These are phyloP conservation scores for Grigorovia yakushimaensis DNA, from an alignment of 805 yeast species.

Conservation along the genomic window DNA sequence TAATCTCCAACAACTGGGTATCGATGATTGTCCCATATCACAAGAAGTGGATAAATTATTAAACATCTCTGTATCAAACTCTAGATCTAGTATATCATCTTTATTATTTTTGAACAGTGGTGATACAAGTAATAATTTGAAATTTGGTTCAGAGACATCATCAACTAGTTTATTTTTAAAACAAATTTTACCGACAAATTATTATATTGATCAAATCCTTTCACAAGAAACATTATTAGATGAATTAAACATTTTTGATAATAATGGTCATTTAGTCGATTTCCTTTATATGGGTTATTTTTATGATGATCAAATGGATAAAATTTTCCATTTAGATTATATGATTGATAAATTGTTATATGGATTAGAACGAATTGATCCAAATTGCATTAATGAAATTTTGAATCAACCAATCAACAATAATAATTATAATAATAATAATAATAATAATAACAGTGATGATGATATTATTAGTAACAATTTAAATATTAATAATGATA, in stretches of 20 bases:
- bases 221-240: conserved; percentile 32
- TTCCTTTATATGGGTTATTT: conserved; percentile 40
- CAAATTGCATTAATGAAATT: not conserved
- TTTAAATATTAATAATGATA: not conserved
- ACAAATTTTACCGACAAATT: conserved; percentile 13
- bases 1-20: not conserved
- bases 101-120: not conserved
- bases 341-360: conserved; percentile 22
- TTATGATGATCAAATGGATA: conserved; percentile 12
- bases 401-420: not conserved
- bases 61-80: not conserved
- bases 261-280: conserved; percentile 32
- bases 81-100: conserved; percentile 4
- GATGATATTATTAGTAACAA: conserved; percentile 4
- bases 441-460: conserved; percentile 4
- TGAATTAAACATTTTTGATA: conserved; percentile 31
- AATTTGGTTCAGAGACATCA: not conserved
- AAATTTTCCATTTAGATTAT: conserved; percentile 24
- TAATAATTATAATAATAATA: not conserved
- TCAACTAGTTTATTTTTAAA: not conserved
- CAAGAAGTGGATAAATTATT: not conserved
- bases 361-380: conserved; percentile 18
- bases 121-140: not conserved
- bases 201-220: conserved; percentile 25
- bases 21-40: not conserved